A percentile compares a stretch with the other conserved stretches of the same genome.
These are phyloP conservation scores for Plectranthus barbatus DNA, from an alignment of 257 asterid species.

Conservation along the genomic window DNA sequence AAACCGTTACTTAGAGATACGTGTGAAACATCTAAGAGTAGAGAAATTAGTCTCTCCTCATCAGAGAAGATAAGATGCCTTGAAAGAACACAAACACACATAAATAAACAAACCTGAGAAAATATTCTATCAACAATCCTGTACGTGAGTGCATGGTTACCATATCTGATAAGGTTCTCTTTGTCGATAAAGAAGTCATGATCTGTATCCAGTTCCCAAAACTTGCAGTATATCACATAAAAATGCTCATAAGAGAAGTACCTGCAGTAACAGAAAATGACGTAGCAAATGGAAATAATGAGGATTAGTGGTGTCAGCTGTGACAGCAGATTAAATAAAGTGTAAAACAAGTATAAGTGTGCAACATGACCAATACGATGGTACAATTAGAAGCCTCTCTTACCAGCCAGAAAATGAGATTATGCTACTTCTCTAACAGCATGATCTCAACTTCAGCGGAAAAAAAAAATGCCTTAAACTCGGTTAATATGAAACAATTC, in stretches of 20 bases:
- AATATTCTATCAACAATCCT: constrained; percentile 94
- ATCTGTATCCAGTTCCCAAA: constrained; percentile 98
- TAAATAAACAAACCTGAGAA: constrained; percentile 73
- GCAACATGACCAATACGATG: neutral
- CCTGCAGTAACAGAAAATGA: constrained; percentile 42
- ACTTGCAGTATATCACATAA: constrained; percentile 97
- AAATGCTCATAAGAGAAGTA: constrained; percentile 95
- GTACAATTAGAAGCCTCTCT: neutral
- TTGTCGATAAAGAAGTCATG: constrained; percentile 92
- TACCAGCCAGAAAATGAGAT: neutral
- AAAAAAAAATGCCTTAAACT: neutral
- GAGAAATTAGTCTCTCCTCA: constrained; percentile 9
- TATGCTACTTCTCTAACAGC: neutral
- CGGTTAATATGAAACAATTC: neutral
- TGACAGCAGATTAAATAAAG: neutral
- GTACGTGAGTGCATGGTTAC: constrained; percentile 97
- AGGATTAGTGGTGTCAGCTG: constrained; percentile 4
- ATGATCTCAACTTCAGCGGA: neutral
- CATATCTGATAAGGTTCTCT: constrained; percentile 96
- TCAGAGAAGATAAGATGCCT: constrained; percentile 11
- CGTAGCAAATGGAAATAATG: constrained; percentile 8
- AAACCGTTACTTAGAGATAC: constrained; percentile 14
- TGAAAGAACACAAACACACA: constrained; percentile 12
- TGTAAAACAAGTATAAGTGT: neutral
- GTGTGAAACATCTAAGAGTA: neutral